phyloP scores from a whole-genome alignment of 192 early-diverging fungal genomes.

The Anaeromyces robustus region DNA sequence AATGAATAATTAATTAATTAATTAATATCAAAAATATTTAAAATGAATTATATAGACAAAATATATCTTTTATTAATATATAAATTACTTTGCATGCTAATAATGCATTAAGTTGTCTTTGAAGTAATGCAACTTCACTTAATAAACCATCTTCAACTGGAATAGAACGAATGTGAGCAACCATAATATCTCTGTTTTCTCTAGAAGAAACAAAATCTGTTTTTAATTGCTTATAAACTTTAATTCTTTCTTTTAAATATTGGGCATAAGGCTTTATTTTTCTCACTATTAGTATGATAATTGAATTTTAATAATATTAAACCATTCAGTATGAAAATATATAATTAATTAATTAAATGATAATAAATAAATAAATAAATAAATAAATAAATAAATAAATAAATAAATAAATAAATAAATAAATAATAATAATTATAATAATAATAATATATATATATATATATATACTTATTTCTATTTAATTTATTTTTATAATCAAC shows the following conservation, averaged over 20 bases:
- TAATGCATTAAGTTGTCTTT: constrained; percentile 47
- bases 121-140: constrained; percentile 38
- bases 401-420: constrained; percentile 10
- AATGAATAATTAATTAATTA: too few species aligned
- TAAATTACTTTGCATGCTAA: constrained; percentile 49
- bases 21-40: neutral
- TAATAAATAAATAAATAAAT: too few species aligned
- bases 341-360: too few species aligned
- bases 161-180: constrained; percentile 34
- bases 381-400: too few species aligned
- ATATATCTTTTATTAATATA: neutral
- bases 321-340: too few species aligned
- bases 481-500: constrained; percentile 17
- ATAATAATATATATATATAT: constrained; percentile 32
- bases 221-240: constrained; percentile 41
- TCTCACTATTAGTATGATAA: constrained; percentile 13
- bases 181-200: constrained; percentile 13
- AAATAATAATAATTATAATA: constrained; percentile 3
- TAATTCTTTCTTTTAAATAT: constrained; percentile 56
- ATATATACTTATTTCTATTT: constrained; percentile 5
- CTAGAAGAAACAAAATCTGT: constrained; percentile 38
- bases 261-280: constrained; percentile 50
- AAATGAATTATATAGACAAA: constrained; percentile 1
- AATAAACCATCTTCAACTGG: constrained; percentile 42
- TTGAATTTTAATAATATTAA: constrained; percentile 4